Evolutionary conservation across 2,329 filamentous ascomycete genomes (phyloP), one percentile per base, ranked within the genome.

Genomic region (Ophiostoma quercus): DNA sequence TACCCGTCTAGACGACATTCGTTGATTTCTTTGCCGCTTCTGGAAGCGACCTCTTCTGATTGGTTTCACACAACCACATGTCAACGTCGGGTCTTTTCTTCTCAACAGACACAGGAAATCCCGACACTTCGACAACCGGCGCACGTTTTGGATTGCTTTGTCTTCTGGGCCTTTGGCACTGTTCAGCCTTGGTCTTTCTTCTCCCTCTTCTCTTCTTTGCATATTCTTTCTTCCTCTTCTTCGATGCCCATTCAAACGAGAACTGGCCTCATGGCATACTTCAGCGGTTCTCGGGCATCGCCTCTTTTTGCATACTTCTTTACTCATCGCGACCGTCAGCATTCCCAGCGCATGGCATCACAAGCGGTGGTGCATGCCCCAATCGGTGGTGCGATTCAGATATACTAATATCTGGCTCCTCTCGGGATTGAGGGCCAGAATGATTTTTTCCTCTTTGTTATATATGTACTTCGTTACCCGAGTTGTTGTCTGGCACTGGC

Each of bases 21-120:
- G 57, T 67, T 47, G 34, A 41, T 43, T 67, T 43, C 22, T 39
- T 67, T 67, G 65, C 65, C 65, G 65, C 65, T 67, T 67, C 22
- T 67, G 65, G 39, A 67, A 67, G 43, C 32, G 39, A 43, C 11
- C 29, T 43, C 29, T 60, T 54, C 41, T 67, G 47, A 67, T 39
- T 54, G 43, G 47, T 22, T 67, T 37, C 29, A 11, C 3, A 9
- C 12, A 34, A 62, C 57, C 12, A 62, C 57, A 62, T 65, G 60
- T 39, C 60, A 65, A 65, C 19, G 60, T 65, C 32, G 60, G 29
- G 60, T 32, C 9, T 39, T 41, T 34, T 5, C 8, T 8, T 65
- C 60, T 9, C 12, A 11, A n/a, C 5, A 16, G 14, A 25, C 22
- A 57, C n/a, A 7, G 60, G 57, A 25, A 63, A 37, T 37, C 29